Base-by-base conservation (phyloP, 805 yeast genomes). In the Saccharomyces mikatae region DNA sequence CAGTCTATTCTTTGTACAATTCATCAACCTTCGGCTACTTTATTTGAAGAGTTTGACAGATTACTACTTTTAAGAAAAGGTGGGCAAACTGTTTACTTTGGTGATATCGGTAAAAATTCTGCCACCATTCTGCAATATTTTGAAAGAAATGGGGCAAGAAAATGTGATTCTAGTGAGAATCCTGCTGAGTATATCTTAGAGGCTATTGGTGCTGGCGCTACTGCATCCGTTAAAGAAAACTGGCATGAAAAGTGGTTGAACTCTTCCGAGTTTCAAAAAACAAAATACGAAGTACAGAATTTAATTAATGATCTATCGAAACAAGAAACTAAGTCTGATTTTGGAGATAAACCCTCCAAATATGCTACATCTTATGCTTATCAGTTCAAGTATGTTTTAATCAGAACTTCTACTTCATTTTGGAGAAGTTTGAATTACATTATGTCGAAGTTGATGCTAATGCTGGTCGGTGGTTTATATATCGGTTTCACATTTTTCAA, bases 401-500 rank as follows among this genome's bases (percentile, higher is more conserved):
- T 58, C 41, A 72, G 86, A 56, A 72, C 76, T 5, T 59, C 62
- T 41, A 65, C 67, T 6, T 76, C 71, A 54, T 74, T 75, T 57
- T 83, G 83, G 82, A 76, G 91, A 66, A 76, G 83, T 56, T 81
- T 84, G n/a, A 66, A 72, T 46, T 84, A 85, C 66, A 71, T 84
- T 56, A 76, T 78, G 72, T 75, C 89, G 46, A 86, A 85, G 70
- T 51, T 82, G 29, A 73, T 75, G 65, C 69, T 81, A 60, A 71
- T 73, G 58, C 65, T 76, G 36, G 65, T 78, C 17, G 75, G 82
- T 48, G 81, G 88, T 44, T 63, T 87, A 17, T 83, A 84, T 65
- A 79, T 83, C 58, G 95, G 96, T 47, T 87, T 87, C 68, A 75
- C 85, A 0, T 87, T 83, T 71, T 83, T 76, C 73, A 76, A 83